These are phyloP conservation scores for Hymenoscyphus salicellus DNA, from an alignment of 2,329 filamentous ascomycete genomes.

Conservation along the genomic window DNA sequence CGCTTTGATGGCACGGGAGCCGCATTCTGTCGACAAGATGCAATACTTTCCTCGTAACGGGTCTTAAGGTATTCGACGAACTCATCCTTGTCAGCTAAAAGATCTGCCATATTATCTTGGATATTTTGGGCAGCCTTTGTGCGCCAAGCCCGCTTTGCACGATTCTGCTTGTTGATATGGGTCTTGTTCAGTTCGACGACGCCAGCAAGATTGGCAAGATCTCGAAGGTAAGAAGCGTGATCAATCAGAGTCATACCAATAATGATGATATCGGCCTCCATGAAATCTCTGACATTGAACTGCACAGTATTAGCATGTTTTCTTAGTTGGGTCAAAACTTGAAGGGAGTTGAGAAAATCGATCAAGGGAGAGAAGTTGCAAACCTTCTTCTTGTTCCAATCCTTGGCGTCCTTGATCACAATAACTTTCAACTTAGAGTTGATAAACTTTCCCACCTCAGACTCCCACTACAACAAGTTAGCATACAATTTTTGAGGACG, in stretches of 20 bases:
- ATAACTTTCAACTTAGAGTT: constrained; percentile 36
- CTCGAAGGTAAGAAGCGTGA: constrained; percentile 46
- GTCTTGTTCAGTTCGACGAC: constrained; percentile 38
- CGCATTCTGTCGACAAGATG: constrained; percentile 33
- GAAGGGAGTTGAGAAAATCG: too few relatives aligned
- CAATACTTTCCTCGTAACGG: constrained; percentile 32
- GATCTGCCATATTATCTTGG: constrained; percentile 35
- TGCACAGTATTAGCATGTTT: neutral
- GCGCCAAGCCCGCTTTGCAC: constrained; percentile 51
- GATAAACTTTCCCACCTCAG: constrained; percentile 51
- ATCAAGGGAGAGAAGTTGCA: too few relatives aligned
- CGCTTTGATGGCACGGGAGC: constrained; percentile 29
- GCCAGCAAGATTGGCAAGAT: constrained; percentile 49
- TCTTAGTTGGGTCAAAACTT: too few relatives aligned
- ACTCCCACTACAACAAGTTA: constrained; percentile 43
- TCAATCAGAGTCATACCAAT: constrained; percentile 50
- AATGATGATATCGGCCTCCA: constrained; percentile 53
- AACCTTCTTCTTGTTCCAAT: constrained; percentile 40
- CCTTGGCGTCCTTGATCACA: constrained; percentile 39
- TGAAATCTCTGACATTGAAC: constrained; percentile 41
- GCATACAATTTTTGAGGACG: neutral
- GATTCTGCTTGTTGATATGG: constrained; percentile 32
- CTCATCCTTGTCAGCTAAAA: constrained; percentile 9
- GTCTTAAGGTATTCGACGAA: constrained; percentile 28
- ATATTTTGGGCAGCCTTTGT: constrained; percentile 42